Evolutionary conservation across 768 basidiomycete species (phyloP), one percentile per base, ranked within the genome.

Genomic region (Lactifluus pinguis): DNA sequence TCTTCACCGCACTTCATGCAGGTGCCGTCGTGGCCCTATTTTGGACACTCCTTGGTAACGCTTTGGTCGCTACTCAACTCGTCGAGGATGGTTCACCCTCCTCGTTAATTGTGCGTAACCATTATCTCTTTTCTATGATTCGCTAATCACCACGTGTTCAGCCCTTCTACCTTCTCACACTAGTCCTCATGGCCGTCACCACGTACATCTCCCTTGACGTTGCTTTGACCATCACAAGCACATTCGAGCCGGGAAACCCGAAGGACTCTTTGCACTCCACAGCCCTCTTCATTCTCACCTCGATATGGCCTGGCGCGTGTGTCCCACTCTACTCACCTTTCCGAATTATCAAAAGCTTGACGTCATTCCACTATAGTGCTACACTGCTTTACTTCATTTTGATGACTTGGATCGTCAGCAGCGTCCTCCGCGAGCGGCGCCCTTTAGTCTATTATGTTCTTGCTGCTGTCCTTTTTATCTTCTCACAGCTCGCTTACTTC

Each of bases 1-100:
- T 82, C 30, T 66, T 95, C 60, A 83, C 84, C 14, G 87, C 92
- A 0, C 76, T 95, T 9, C 94, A 97, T 64, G 84, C 89, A 2
- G 93, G 85, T 4, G 63, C 85, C 17, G 82, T 94, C 48, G 85
- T 83, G 4, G 80, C 86, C 3, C 73, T 92, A 4, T 95, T 93
- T 70, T 93, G 92, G 89, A 68, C 80, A 7, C 74, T 92, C 64
- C 75, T 91, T 55, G 89, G 79, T 36, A 92, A 89, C 72, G 88
- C 79, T 9, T 73, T 92, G 61, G 80, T 93, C 21, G 84, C 86
- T 39, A 89, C 87, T n/a, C 95, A 98, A 73, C 70, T 94, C 52
- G 89, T 98, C 57, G 95, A 98, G 71, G 95, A 91, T 68, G 95
- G 93, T 6, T 90, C 90, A 0, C 74, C 85, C 38, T 81, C 81